Percentiles rank a stretch among this genome's conserved stretches.
phyloP scores from a whole-genome alignment of 208 protist genomes.

The Porcisia hertigi region DNA sequence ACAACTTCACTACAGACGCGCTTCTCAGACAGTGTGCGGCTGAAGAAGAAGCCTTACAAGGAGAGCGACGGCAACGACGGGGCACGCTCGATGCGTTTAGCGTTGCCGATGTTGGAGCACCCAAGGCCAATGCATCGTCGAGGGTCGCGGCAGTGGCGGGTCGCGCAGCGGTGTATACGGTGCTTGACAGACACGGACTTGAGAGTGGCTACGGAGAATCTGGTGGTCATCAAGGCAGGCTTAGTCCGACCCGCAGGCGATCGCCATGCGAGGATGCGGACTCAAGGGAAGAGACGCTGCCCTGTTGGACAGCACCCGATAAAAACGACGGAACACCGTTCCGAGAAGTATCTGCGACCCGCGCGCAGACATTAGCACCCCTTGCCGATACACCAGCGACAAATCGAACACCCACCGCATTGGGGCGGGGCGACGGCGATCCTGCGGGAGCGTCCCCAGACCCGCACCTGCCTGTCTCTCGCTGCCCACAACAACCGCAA shows the following conservation, averaged over 20 bases:
- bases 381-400: not conserved
- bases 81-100: not conserved
- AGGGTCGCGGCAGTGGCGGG: not conserved
- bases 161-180: not conserved
- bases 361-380: not conserved
- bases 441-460: conserved; percentile 10
- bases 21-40: conserved; percentile 29
- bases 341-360: not conserved
- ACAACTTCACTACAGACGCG: conserved; percentile 62
- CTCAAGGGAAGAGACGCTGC: not conserved
- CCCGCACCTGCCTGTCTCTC: conserved; percentile 3
- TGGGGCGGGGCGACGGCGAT: not conserved
- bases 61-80: not conserved
- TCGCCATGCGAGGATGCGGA: not conserved
- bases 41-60: not conserved
- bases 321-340: not conserved
- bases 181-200: not conserved
- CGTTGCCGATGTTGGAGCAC: not conserved
- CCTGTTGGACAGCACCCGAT: not conserved
- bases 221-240: not conserved
- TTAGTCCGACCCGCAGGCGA: not conserved
- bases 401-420: not conserved
- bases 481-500: not conserved
- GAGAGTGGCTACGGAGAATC: not conserved
- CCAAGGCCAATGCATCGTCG: not conserved